phyloP scores from a whole-genome alignment of 139 green algal species.

The Chlorella sp. region DNA sequence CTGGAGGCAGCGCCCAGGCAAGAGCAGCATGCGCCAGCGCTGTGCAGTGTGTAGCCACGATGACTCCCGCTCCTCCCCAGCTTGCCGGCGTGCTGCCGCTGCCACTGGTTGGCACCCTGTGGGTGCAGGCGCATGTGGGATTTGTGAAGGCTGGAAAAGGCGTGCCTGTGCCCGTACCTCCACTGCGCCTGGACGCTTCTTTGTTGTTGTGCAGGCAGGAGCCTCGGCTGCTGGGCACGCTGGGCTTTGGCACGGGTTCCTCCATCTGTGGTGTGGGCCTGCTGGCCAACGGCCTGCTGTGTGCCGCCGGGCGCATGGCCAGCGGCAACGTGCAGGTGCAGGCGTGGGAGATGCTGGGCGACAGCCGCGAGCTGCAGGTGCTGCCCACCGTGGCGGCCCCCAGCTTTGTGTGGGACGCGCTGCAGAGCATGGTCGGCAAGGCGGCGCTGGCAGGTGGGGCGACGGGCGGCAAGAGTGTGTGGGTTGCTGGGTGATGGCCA shows the following conservation, averaged over 20 bases:
- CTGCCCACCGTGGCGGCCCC: constrained; percentile 10
- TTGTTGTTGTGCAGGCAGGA: constrained; percentile 24
- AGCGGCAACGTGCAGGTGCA: constrained; percentile 49
- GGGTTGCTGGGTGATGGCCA: not conserved
- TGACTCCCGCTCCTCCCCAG: no score
- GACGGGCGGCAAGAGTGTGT: not conserved
- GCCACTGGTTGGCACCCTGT: no score
- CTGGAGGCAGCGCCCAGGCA: constrained; percentile 11
- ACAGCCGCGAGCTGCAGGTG: constrained; percentile 23
- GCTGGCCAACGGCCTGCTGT: constrained; percentile 24
- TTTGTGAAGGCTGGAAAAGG: no score
- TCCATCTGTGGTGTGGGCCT: constrained; percentile 38
- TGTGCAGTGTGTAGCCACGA: no score
- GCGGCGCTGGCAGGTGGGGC: constrained; percentile 28
- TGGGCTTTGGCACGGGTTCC: constrained; percentile 16
- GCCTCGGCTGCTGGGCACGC: constrained; percentile 17
- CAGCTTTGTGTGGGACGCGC: constrained; percentile 39
- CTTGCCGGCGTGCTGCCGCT: not conserved
- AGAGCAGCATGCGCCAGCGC: not conserved
- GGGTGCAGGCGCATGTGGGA: no score
- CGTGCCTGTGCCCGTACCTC: no score
- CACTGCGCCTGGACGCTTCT: not conserved
- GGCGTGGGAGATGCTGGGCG: constrained; percentile 33
- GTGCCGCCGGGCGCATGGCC: constrained; percentile 31
- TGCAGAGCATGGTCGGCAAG: constrained; percentile 38